Evolutionary conservation across 139 green algal species (phyloP), one percentile per base, ranked within the genome.

Genomic region (Gonium pectorale): DNA sequence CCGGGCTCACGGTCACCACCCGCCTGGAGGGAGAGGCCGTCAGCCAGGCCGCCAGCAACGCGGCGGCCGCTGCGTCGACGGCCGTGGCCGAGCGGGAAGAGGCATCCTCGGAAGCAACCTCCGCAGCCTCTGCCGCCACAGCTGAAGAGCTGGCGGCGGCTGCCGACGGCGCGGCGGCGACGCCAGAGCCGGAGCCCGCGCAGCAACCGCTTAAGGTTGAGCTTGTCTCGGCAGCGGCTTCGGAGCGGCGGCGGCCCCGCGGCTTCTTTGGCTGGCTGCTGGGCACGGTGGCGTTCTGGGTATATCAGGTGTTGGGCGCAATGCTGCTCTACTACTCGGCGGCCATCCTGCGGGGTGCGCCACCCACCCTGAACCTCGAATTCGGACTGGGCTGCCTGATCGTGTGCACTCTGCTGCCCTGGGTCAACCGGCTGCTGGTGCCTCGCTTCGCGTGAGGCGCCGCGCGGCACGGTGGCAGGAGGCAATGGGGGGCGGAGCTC

Each of bases 251-350:
- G 37, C 37, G 11, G 66, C 21, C 17, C 3, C 37, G 35, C 9
- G 66, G 37, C 8, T 64, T 79, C 46, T 11, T 75, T 1, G 46
- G 26, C 5, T 41, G 44, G 52, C 46, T 84, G 31, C 17, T 67
- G 15, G 33, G 78, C 24, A 35, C 43, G 5, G 24, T 85, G 13
- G 9, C 26, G 5, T 59, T 75, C 56, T 67, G 46, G 64, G 0
- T 77, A 26, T 85, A 78, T 33, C 64, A 77, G 17, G 26, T 46
- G 35, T 1, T 77, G 64, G 79, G 64, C 24, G 79, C 46, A 26
- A 26, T 77, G 79, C 46, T 85, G 79, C 46, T 85, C 0, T 85
- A 78, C 64, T 85, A 85, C 79, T 46, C 79, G 1, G 64, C 64
- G 1, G 13, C 79, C 2, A 77, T 78, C 33, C 64, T 56, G 35